Evolutionary conservation across 345 rosid species (phyloP), one percentile per base, ranked within the genome.

Genomic region (Eucalyptus tenuipes): DNA sequence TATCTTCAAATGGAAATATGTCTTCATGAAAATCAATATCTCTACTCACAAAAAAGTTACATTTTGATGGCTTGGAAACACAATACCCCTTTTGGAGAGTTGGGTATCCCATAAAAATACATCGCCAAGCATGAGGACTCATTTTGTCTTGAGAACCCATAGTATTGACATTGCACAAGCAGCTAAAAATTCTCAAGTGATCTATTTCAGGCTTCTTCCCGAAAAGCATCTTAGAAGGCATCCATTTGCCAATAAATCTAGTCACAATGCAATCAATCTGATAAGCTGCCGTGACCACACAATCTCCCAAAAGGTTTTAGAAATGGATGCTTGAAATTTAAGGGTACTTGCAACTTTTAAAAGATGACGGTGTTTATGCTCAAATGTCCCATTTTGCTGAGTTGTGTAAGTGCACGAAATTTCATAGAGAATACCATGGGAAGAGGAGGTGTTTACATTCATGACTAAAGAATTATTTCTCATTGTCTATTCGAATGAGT

Each of bases 401-500:
- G 61, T 0, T 55, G 27, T 8, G 12, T 55, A 55, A 55, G 61
- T 55, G 61, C 61, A 55, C 2, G 0, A 55, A 9, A 12, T 49
- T 55, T 22, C 61, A 22, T 55, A 22, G 61, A 55, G 27, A 55
- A 55, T 55, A 3, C 12, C 61, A 22, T 22, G 61, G 17, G 61
- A 55, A 55, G 61, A 55, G 61, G 12, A 55, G 0, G 61, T 55
- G 1, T 55, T 55, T 55, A 55, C 61, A 55, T 55, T 55, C 61
- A 55, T 55, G 12, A 55, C 12, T 55, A 22, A 55, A 55, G 61
- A 55, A 55, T 55, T 55, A 12, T 55, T 55, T 55, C 61, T 22
- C 1, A 55, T 22, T 55, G 5, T 55, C 0, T 22, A 0, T 55
- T 22, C 11, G 2, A 22, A 55, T 55, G 12, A 0, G 5, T 9